A percentile compares a stretch with the other conserved stretches of the same genome.
Evolutionary conservation across 2,329 filamentous ascomycete species (phyloP).

Genomic region (Hirsutella rhossiliensis): DNA sequence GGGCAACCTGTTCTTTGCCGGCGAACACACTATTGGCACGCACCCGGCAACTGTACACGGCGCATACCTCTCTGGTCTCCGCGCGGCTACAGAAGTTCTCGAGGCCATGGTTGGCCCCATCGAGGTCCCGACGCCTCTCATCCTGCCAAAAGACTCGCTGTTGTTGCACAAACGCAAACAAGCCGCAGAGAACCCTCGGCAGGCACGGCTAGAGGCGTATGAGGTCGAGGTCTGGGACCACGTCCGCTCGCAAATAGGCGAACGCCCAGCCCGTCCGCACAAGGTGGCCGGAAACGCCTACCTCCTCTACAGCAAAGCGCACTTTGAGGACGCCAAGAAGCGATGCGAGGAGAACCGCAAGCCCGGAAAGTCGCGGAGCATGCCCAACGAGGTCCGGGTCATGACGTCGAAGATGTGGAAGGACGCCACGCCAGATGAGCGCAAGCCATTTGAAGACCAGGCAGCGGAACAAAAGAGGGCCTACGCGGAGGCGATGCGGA

Average conservation of each 20-base stretch:
- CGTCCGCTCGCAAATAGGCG: constrained; percentile 51
- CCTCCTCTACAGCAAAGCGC: constrained; percentile 72
- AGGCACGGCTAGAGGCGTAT: constrained; percentile 43
- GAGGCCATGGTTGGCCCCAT: constrained; percentile 74
- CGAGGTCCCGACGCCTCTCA: constrained; percentile 60
- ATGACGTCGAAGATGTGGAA: constrained; percentile 90
- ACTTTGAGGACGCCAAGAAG: constrained; percentile 50
- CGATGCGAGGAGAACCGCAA: constrained; percentile 53
- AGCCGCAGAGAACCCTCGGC: constrained; percentile 32
- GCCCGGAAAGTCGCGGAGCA: constrained; percentile 49
- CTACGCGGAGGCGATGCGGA: constrained; percentile 44
- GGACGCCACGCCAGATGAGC: constrained; percentile 56
- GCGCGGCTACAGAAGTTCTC: constrained; percentile 78
- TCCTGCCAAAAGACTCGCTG: constrained; percentile 49
- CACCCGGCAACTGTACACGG: constrained; percentile 96
- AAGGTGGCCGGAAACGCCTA: constrained; percentile 77
- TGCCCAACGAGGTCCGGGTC: constrained; percentile 71
- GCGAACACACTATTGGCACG: constrained; percentile 90
- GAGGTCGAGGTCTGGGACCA: constrained; percentile 41
- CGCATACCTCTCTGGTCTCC: constrained; percentile 84
- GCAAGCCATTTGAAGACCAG: constrained; percentile 65
- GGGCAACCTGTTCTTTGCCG: constrained; percentile 87
- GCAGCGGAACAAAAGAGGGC: constrained; percentile 57
- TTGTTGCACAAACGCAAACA: constrained; percentile 44
- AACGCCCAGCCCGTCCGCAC: constrained; percentile 57